These are phyloP conservation scores for Chaetomium fimeti DNA, from an alignment of 495 filamentous ascomycete genomes.

Conservation along the genomic window DNA sequence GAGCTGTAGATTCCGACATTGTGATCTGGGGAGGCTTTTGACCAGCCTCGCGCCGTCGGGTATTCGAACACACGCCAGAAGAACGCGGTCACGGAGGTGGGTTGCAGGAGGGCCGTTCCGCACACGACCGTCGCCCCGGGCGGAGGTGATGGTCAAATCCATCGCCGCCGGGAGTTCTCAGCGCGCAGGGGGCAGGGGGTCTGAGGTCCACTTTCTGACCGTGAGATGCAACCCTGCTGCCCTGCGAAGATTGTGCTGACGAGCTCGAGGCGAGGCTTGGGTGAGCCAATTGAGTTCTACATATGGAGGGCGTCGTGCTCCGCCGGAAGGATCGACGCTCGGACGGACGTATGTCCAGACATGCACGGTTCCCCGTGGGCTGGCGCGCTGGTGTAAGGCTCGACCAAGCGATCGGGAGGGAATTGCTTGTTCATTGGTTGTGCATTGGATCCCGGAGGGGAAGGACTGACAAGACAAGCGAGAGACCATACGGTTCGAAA, in stretches of 20 bases:
- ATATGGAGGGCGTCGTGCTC: not conserved
- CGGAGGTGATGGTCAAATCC: too few relatives aligned
- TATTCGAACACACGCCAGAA: not conserved
- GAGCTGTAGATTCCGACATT: not conserved
- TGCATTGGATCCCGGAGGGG: too few relatives aligned
- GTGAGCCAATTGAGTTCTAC: not conserved
- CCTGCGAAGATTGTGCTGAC: not conserved
- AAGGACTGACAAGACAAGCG: not conserved
- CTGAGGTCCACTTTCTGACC: not conserved
- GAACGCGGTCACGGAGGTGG: not conserved
- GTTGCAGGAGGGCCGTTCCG: not conserved
- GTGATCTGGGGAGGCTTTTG: not conserved
- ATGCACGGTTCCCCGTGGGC: too few relatives aligned
- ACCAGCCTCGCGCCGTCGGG: too few relatives aligned
- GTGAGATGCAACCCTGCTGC: not conserved
- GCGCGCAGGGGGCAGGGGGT: not conserved
- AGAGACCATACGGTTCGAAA: not conserved
- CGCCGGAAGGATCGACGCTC: constrained; percentile 2
- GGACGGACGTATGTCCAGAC: not conserved
- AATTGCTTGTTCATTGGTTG: not conserved
- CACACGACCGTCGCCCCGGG: not conserved
- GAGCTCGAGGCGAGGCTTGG: not conserved
- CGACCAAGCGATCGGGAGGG: not conserved
- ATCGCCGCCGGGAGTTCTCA: too few relatives aligned
- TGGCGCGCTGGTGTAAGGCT: not conserved